Percentiles rank a stretch among this genome's conserved stretches.
These are phyloP conservation scores for Penicillium macrosclerotiorum DNA, from an alignment of 495 filamentous ascomycete genomes.

Conservation along the genomic window DNA sequence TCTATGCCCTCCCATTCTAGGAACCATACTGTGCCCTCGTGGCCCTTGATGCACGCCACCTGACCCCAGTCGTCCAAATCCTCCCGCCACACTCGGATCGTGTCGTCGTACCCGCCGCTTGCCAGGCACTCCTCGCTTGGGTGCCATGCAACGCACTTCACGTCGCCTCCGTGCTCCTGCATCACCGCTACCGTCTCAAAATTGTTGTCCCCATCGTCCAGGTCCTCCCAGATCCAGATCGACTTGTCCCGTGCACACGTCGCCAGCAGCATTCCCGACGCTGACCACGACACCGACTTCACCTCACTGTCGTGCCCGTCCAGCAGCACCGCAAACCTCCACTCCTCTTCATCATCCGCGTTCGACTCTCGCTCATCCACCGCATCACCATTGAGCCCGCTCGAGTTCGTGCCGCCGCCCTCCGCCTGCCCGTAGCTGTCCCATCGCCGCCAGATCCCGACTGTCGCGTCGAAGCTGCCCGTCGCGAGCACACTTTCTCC, in stretches of 20 bases:
- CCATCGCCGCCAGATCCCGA: constrained; percentile 79
- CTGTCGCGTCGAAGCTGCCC: constrained; percentile 85
- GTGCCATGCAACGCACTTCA: constrained; percentile 92
- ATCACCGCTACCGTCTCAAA: constrained; percentile 95
- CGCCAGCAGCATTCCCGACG: constrained; percentile 77
- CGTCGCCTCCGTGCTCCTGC: constrained; percentile 89
- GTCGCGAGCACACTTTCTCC: constrained; percentile 79
- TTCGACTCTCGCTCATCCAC: background rate
- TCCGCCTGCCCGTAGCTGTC: constrained; percentile 44
- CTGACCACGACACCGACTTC: constrained; percentile 79
- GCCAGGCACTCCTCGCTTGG: constrained; percentile 78
- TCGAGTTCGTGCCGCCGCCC: constrained; percentile 18
- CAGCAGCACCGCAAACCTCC: constrained; percentile 81
- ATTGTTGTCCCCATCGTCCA: constrained; percentile 78
- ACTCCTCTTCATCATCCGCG: constrained; percentile 70
- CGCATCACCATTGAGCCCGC: background rate
- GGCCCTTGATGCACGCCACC: constrained; percentile 74
- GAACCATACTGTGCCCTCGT: constrained; percentile 82
- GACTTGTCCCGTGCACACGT: constrained; percentile 90
- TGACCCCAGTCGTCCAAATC: constrained; percentile 92
- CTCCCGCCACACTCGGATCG: constrained; percentile 82
- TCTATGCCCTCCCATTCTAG: constrained; percentile 68
- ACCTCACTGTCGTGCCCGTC: constrained; percentile 95
- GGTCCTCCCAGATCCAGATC: constrained; percentile 99
- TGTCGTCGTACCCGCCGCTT: constrained; percentile 88